Evolutionary conservation across 352 stramenopile species (phyloP).

Genomic region (Phytophthora idaei): DNA sequence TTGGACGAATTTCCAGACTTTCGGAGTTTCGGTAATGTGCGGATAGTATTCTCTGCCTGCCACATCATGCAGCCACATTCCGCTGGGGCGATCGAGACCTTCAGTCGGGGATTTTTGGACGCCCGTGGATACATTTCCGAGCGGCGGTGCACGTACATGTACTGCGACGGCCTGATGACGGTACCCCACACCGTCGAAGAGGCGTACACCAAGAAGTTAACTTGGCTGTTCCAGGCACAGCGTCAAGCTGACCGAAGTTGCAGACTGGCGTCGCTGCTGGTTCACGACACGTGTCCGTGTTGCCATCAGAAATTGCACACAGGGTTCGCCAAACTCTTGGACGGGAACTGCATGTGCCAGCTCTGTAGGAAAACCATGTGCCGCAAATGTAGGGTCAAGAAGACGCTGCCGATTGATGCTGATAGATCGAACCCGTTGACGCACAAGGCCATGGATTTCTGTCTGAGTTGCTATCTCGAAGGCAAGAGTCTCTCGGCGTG

Average conservation of each 20-base stretch:
- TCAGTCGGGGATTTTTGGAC: slow-evolving; percentile 46
- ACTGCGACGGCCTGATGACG: slow-evolving; percentile 43
- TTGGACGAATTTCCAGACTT: slow-evolving; percentile 40
- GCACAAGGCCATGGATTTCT: slow-evolving; percentile 49
- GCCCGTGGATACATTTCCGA: slow-evolving; percentile 27
- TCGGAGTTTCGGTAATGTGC: slow-evolving; percentile 25
- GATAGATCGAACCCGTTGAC: slow-evolving; percentile 16
- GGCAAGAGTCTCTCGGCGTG: slow-evolving; percentile 45
- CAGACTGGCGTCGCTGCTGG: slow-evolving; percentile 9
- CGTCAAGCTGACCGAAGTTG: slow-evolving; percentile 7
- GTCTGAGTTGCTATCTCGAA: slow-evolving; percentile 53
- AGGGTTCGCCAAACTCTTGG: slow-evolving; percentile 32
- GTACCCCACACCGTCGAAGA: slow-evolving; percentile 46
- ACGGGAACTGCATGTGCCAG: slow-evolving; percentile 31
- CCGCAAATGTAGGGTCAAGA: slow-evolving; percentile 52
- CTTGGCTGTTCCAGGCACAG: slow-evolving; percentile 29
- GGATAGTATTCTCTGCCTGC: slow-evolving; percentile 38
- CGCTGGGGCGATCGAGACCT: slow-evolving; percentile 43
- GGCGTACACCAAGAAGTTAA: slow-evolving; percentile 60
- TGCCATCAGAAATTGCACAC: slow-evolving; percentile 33
- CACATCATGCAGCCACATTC: slow-evolving; percentile 42
- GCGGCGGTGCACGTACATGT: slow-evolving; percentile 33
- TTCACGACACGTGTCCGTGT: slow-evolving; percentile 30
- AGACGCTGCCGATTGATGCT: slow-evolving; percentile 31
- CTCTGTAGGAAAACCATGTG: slow-evolving; percentile 42